These are phyloP conservation scores for Suillus weaverae DNA, from an alignment of 768 basidiomycete species.

Conservation along the genomic window DNA sequence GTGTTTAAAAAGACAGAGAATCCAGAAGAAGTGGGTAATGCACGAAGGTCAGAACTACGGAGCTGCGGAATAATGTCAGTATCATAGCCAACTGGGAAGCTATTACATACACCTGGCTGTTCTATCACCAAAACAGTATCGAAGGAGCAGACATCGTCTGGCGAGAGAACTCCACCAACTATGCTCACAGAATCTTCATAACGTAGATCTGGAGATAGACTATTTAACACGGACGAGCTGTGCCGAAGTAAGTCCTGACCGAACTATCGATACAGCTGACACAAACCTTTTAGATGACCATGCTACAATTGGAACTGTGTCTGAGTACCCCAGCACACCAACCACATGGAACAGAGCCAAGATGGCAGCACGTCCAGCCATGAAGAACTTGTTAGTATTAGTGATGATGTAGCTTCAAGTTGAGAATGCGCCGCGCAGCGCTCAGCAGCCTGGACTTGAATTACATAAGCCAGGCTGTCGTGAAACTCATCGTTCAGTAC, in stretches of 20 bases:
- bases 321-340: slow-evolving; percentile 52
- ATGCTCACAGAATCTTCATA: slow-evolving; percentile 28
- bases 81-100: neutral
- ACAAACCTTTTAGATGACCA: slow-evolving; percentile 72
- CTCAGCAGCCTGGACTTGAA: slow-evolving; percentile 13
- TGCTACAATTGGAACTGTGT: slow-evolving; percentile 63
- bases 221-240: slow-evolving; percentile 52
- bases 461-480: slow-evolving; percentile 12
- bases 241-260: neutral
- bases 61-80: slow-evolving; percentile 42
- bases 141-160: slow-evolving; percentile 55
- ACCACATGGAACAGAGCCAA: slow-evolving; percentile 45
- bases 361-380: slow-evolving; percentile 45
- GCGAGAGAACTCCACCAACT: slow-evolving; percentile 46
- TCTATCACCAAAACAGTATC: slow-evolving; percentile 69
- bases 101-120: slow-evolving; percentile 65
- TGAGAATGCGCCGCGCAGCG: neutral
- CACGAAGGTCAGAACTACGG: slow-evolving; percentile 74
- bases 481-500: neutral
- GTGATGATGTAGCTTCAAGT: neutral
- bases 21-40: slow-evolving; percentile 50
- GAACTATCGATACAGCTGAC: neutral
- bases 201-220: slow-evolving; percentile 36
- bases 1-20: slow-evolving; percentile 48
- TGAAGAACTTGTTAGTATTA: slow-evolving; percentile 23